Evolutionary conservation across 2,329 filamentous ascomycete species (phyloP), one percentile per base, ranked within the genome.

Genomic region (Alternaria gaisen): DNA sequence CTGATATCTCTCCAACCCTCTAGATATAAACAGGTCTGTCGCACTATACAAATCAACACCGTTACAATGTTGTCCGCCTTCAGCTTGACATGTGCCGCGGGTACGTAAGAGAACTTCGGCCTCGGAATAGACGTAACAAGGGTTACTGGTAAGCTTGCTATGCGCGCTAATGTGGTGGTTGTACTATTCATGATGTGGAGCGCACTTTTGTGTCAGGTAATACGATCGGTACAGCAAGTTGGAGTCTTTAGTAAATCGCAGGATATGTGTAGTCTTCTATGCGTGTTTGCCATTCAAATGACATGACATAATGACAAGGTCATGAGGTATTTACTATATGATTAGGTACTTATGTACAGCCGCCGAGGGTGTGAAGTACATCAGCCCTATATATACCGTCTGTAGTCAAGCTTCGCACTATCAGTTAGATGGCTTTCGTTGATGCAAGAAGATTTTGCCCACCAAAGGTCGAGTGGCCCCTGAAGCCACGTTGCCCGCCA

Each of bases 51-150:
- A 8, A 69, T 58, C 0, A 66, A 11, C 2, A 68, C 59, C 48
- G 60, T 61, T 1, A 59, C 65, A 10, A 61, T 58, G 8, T 60
- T 56, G 5, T 70, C 65, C 8, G 67, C 67, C 41, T 71, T 68
- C 16, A 68, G 48, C 8, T 68, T 70, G 2, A 69, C 44, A 14
- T 67, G 65, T 4, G 66, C 43, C 4, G 65, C 51, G 6, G 63
- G 61, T 3, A 60, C 20, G 9, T 53, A 69, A 0, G 68, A 63
- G 34, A 38, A 18, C 66, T 64, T 3, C 20, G 52, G 47, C 20
- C 12, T 20, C 9, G 42, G 43, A 2, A 48, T 28, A 9, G 50
- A 34, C 4, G 9, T n/a, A 26, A 42, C n/a, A 4, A 50, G 50
- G 7, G 14, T 18, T 3, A 54, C 10, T 11, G 26, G 58, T n/a